Evolutionary conservation across 1,139 yeast species (phyloP).

Genomic region (Taiozyma sp.): DNA sequence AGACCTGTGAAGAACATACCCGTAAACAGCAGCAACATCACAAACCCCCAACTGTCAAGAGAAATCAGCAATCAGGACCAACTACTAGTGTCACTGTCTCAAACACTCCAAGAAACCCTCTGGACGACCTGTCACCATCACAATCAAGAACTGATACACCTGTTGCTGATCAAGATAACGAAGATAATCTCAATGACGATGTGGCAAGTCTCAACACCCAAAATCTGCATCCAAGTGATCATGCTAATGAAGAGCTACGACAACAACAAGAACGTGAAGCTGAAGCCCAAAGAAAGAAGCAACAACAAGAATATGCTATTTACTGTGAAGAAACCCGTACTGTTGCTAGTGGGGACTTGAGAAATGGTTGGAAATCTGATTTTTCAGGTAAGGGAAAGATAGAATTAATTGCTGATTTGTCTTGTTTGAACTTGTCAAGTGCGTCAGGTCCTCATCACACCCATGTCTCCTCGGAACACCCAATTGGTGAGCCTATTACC

Average conservation of each 20-base stretch:
- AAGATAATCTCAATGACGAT: conserved; percentile 9
- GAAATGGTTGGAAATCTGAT: conserved; percentile 94
- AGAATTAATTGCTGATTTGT: conserved; percentile 68
- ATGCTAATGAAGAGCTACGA: conserved; percentile 32
- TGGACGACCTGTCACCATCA: conserved; percentile 7
- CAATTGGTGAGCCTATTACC: conserved; percentile 17
- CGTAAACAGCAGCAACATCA: conserved; percentile 25
- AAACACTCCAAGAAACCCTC: conserved; percentile 5
- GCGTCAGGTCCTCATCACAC: conserved; percentile 18
- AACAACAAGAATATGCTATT: conserved; percentile 34
- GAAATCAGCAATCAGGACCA: conserved; percentile 35
- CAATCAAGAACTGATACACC: conserved; percentile 7
- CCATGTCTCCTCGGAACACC: conserved; percentile 18
- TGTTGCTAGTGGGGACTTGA: conserved; percentile 72
- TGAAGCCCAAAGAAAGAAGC: conserved; percentile 18
- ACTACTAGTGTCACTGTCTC: conserved; percentile 26
- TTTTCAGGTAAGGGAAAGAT: conserved; percentile 69
- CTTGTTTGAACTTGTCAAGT: conserved; percentile 34
- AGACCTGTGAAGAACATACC: conserved; percentile 40
- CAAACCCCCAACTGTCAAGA: conserved; percentile 25
- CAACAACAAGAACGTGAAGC: conserved; percentile 25
- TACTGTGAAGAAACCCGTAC: conserved; percentile 70
- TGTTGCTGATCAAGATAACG: conserved; percentile 3
- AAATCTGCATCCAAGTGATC: conserved; percentile 33
- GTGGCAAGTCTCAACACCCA: conserved; percentile 6